Conservation (phyloP, 768 basidiomycete genomes). For the Saitozyma sp. region DNA sequence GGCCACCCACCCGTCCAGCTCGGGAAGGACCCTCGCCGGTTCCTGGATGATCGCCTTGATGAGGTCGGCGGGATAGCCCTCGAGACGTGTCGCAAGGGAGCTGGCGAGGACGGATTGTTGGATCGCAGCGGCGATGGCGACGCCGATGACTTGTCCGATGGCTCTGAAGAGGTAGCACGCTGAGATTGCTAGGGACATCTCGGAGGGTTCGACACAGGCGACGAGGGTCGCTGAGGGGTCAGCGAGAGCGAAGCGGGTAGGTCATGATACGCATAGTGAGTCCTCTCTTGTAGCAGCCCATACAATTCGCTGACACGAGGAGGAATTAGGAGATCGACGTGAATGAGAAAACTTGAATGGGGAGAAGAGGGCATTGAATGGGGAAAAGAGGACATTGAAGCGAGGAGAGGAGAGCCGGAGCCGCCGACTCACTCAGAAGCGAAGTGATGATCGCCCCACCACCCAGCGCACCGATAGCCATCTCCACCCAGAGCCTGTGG, state of each 20-base stretch:
- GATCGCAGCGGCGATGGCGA: slow-evolving; percentile 41
- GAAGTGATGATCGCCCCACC: slow-evolving; percentile 32
- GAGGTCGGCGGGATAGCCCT: slow-evolving; percentile 8
- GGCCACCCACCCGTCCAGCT: slow-evolving; percentile 8
- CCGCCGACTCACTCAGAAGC: slow-evolving; percentile 18
- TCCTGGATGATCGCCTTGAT: slow-evolving; percentile 35
- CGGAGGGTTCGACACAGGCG: slow-evolving; percentile 17
- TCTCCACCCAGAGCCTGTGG: slow-evolving; percentile 35
- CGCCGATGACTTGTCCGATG: slow-evolving; percentile 47
- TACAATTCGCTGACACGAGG: neutral
- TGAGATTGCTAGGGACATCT: slow-evolving; percentile 44
- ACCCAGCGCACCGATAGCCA: slow-evolving; percentile 34
- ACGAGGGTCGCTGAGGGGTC: slow-evolving; percentile 9
- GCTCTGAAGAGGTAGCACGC: slow-evolving; percentile 47
- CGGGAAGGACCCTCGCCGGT: slow-evolving; percentile 32
- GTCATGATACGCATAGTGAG: no score
- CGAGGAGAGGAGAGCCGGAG: no score
- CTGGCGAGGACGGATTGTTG: slow-evolving; percentile 41
- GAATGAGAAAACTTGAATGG: neutral
- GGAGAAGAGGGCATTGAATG: neutral
- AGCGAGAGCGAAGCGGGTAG: neutral
- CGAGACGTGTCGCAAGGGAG: slow-evolving; percentile 11
- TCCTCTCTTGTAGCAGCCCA: neutral
- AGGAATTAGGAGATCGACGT: neutral
- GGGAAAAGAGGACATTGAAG: neutral